A percentile compares a stretch with the other conserved stretches of the same genome.
These are phyloP conservation scores for Phytophthora sansomeana DNA, from an alignment of 352 stramenopile genomes.

Conservation along the genomic window DNA sequence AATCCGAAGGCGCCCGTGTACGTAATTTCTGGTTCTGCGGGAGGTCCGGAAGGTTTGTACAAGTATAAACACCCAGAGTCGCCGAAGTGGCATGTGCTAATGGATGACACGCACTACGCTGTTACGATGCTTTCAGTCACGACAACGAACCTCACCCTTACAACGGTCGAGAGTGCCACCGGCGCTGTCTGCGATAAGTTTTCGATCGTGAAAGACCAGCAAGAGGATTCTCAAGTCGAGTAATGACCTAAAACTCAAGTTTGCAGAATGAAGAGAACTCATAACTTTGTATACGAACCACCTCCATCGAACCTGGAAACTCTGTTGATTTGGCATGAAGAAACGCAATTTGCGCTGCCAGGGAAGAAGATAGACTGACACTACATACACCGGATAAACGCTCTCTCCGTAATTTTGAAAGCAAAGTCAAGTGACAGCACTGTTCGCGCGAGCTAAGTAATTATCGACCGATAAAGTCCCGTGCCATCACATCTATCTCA, in stretches of 20 bases:
- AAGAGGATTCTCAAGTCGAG: neutral
- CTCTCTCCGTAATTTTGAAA: too few relatives aligned
- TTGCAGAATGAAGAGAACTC: too few relatives aligned
- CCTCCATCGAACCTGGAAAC: too few relatives aligned
- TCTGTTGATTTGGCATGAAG: too few relatives aligned
- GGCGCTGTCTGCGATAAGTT: conserved; percentile 44
- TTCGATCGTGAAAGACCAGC: conserved; percentile 43
- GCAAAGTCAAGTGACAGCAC: too few relatives aligned
- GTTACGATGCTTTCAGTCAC: conserved; percentile 38
- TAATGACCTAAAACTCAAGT: neutral
- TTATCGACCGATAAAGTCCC: too few relatives aligned
- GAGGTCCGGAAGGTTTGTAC: conserved; percentile 41
- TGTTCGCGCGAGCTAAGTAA: too few relatives aligned
- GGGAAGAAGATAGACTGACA: too few relatives aligned
- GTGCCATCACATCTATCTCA: too few relatives aligned
- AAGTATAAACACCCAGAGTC: conserved; percentile 19
- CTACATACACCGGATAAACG: too few relatives aligned
- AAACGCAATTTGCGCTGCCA: too few relatives aligned
- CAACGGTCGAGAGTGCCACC: conserved; percentile 30
- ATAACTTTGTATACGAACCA: too few relatives aligned
- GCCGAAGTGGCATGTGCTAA: conserved; percentile 38
- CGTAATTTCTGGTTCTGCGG: conserved; percentile 48
- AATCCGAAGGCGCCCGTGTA: conserved; percentile 64
- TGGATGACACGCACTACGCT: conserved; percentile 40
- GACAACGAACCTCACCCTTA: conserved; percentile 36